phyloP scores from a whole-genome alignment of 495 filamentous ascomycete genomes.

The Neurospora intermedia region DNA sequence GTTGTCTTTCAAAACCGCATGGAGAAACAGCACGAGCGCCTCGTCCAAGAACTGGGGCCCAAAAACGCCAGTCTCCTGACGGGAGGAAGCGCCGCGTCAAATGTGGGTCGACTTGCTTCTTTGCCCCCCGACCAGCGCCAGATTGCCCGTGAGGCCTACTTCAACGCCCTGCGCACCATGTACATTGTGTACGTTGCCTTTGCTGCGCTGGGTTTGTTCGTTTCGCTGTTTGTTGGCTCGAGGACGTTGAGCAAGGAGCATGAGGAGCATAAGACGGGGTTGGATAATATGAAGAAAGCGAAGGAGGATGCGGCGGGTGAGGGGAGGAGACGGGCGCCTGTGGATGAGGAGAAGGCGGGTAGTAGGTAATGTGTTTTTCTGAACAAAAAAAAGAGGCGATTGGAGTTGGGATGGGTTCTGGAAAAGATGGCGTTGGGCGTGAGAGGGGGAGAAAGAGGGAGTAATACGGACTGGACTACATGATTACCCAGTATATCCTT shows the following conservation, averaged over 20 bases:
- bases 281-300: conserved; percentile 35
- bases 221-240: conserved; percentile 45
- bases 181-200: conserved; percentile 57
- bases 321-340: not conserved
- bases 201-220: conserved; percentile 40
- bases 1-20: conserved; percentile 67
- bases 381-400: no score
- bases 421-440: not conserved
- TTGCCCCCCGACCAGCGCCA: conserved; percentile 37
- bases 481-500: not conserved
- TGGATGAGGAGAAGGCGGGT: conserved; percentile 13
- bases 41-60: conserved; percentile 31
- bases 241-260: conserved; percentile 49
- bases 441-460: not conserved
- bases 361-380: not conserved
- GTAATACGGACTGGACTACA: not conserved
- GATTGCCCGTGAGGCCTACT: conserved; percentile 45
- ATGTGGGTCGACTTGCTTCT: conserved; percentile 41
- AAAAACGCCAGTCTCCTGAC: conserved; percentile 32
- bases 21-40: conserved; percentile 30
- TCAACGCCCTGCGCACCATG: conserved; percentile 49
- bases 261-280: conserved; percentile 50
- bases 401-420: not conserved
- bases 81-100: conserved; percentile 46
- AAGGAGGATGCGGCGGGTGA: not conserved